Evolutionary conservation across 1,139 yeast genomes (phyloP).

Genomic region (Scheffersomyces cryptocercus): DNA sequence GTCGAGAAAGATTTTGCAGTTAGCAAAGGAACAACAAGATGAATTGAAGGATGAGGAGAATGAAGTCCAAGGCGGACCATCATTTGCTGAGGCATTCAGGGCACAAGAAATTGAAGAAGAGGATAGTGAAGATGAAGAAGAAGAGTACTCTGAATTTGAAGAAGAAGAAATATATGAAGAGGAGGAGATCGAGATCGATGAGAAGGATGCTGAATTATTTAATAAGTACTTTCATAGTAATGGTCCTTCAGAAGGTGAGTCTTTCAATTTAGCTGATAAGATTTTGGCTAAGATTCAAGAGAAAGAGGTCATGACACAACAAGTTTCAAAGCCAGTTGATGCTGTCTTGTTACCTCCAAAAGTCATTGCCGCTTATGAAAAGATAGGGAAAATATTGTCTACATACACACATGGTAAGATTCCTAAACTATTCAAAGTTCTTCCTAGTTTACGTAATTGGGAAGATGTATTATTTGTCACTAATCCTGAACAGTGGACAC

Average conservation of each 20-base stretch:
- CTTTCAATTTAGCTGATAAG: constrained; percentile 82
- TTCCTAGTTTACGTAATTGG: constrained; percentile 93
- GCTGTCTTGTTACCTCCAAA: constrained; percentile 88
- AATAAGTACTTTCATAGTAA: constrained; percentile 58
- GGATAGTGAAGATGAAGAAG: constrained; percentile 38
- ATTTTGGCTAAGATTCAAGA: constrained; percentile 87
- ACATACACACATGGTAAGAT: constrained; percentile 96
- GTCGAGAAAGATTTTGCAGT: constrained; percentile 80
- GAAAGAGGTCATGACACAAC: constrained; percentile 48
- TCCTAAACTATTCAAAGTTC: constrained; percentile 91
- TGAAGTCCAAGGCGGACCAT: constrained; percentile 13
- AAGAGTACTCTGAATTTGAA: constrained; percentile 53
- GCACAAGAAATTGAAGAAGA: constrained; percentile 29
- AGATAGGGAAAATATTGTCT: constrained; percentile 83
- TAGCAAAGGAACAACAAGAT: constrained; percentile 91
- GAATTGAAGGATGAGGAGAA: constrained; percentile 73
- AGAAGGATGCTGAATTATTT: constrained; percentile 69
- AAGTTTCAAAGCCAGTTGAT: constrained; percentile 43
- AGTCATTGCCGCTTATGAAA: constrained; percentile 90
- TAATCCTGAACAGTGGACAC: constrained; percentile 91
- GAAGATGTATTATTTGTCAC: constrained; percentile 92
- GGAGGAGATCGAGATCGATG: constrained; percentile 65
- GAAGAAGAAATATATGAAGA: constrained; percentile 44
- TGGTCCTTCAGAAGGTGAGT: constrained; percentile 32
- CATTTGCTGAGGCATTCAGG: constrained; percentile 26